Base-by-base conservation (phyloP, 73 alveolate genomes). In the Paramecium caudatum region DNA sequence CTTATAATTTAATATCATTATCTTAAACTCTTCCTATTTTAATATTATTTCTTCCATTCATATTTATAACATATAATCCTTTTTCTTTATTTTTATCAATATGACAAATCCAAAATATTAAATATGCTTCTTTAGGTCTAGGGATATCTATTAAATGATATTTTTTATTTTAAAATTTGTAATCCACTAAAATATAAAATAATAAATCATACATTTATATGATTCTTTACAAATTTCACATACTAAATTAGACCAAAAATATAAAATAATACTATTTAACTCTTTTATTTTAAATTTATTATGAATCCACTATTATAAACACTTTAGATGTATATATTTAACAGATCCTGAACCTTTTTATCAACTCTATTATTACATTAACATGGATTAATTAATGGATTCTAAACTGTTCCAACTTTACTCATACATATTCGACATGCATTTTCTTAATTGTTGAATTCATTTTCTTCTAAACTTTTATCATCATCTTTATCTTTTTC, bases 291-390 rank as follows among this genome's bases (percentile, higher is more conserved):
- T 74, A 25, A 74, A 27, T 74, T 74, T 74, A 45, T 45, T 74
- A 47, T 74, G 43, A 36, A 74, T 74, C 88, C 88, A 74, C n/a
- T 41, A 45, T 41, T 37, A 74, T 6, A 74, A 41, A 21, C 88
- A 74, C 43, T 74, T 74, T 9, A 74, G 36, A 25, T 74, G 88
- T 27, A 45, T 41, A 25, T 74, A 74, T 21, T 74, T 74, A 47
- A 74, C 88, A 74, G 88, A 74, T 74, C 88, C 88, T n/a, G 88
- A 74, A 74, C 84, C 84, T 68, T 34, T n/a, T n/a, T n/a, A n/a
- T n/a, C n/a, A n/a, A n/a, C n/a, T n/a, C n/a, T n/a, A n/a, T 34
- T n/a, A 17, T 68, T 68, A 68, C 88, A 74, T 39, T 4, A 27
- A 41, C 88, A 74, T 10, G 88, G 88, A 74, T 74, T 74, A 1